A percentile compares a stretch with the other conserved stretches of the same genome.
Evolutionary conservation across 345 rosid species (phyloP).

Genomic region (Eucalyptus albens): DNA sequence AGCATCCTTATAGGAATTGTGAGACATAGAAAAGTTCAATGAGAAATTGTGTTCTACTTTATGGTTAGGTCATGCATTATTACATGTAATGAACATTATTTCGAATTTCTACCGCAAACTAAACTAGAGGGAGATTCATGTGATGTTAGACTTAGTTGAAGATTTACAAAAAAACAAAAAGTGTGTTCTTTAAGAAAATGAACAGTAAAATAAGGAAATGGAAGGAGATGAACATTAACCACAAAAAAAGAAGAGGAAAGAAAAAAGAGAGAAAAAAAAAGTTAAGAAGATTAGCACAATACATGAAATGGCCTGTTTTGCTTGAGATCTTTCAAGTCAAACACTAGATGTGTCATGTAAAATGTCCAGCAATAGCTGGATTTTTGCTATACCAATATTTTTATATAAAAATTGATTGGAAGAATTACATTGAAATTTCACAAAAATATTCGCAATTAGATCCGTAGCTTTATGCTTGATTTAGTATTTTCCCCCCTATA

Average conservation of each 20-base stretch:
- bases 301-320: not conserved
- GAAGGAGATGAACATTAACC: not conserved
- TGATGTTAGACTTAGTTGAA: not conserved
- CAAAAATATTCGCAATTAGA: not conserved
- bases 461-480: not conserved
- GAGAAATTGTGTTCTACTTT: not conserved
- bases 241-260: accelerated
- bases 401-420: not conserved
- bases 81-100: not conserved
- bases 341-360: accelerated
- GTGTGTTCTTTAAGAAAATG: not conserved
- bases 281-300: not conserved
- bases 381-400: accelerated
- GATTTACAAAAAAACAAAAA: not conserved
- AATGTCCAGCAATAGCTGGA: accelerated
- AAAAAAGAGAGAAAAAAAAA: not conserved
- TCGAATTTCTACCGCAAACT: not conserved
- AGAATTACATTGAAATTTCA: not conserved
- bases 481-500: not conserved
- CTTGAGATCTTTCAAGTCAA: not conserved
- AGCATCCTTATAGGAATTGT: not conserved
- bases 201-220: not conserved
- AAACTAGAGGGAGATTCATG: not conserved
- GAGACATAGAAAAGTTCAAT: not conserved
- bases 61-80: not conserved